A percentile compares a stretch with the other conserved stretches of the same genome.
These are phyloP conservation scores for Aspergillus amoenus DNA, from an alignment of 2,329 filamentous ascomycete species.

Conservation along the genomic window DNA sequence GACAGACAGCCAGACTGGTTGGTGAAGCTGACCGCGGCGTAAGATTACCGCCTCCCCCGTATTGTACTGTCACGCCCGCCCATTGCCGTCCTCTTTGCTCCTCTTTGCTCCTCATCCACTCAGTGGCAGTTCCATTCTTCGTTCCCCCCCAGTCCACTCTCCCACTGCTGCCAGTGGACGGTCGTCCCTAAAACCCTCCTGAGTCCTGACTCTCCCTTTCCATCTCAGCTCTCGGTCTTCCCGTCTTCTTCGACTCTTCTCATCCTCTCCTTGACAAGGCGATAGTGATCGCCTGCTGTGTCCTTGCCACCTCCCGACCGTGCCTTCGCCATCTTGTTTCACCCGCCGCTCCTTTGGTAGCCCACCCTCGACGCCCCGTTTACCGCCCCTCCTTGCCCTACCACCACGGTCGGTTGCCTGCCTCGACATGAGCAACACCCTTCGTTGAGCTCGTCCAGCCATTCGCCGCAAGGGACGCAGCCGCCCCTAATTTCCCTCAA, in stretches of 20 bases:
- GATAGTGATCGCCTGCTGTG: background rate
- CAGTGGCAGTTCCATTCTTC: background rate
- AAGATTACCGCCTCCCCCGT: background rate
- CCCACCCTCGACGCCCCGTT: slow-evolving; percentile 12
- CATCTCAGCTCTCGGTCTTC: background rate
- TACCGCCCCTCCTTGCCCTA: slow-evolving; percentile 11
- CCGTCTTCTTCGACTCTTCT: slow-evolving; percentile 3
- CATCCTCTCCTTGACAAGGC: slow-evolving; percentile 2
- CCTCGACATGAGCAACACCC: slow-evolving; percentile 23
- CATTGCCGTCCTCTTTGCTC: background rate
- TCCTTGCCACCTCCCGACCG: slow-evolving; percentile 9
- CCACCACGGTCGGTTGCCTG: slow-evolving; percentile 9
- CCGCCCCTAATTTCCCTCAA: slow-evolving; percentile 5
- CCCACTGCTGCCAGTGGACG: slow-evolving; percentile 2
- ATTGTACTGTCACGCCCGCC: background rate
- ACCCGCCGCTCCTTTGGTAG: slow-evolving; percentile 14
- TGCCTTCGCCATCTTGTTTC: slow-evolving; percentile 7
- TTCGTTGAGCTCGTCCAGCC: slow-evolving; percentile 22
- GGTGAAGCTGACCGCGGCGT: background rate
- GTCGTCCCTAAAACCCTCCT: slow-evolving; percentile 15
- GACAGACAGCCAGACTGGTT: background rate
- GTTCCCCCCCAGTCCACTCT: background rate
- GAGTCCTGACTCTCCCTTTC: slow-evolving; percentile 12
- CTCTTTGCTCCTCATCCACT: background rate
- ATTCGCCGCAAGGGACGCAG: slow-evolving; percentile 19